Conservation (phyloP, 164 flowering plant genomes). For the Santalum album region DNA sequence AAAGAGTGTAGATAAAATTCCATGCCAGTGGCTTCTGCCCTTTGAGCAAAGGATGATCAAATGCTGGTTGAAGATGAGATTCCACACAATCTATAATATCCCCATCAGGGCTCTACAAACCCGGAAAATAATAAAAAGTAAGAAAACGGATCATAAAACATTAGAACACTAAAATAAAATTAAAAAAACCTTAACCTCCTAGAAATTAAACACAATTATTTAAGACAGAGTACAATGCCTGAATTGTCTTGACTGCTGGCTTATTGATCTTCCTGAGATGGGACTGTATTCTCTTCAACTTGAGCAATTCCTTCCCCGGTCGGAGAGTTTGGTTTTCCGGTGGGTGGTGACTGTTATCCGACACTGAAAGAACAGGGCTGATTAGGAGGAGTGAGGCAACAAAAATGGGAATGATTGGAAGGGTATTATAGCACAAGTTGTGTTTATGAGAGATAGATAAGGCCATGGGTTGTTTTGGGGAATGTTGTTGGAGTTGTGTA, state of each 20-base stretch:
- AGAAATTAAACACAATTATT: slow-evolving; percentile 6
- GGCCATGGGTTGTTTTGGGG: slow-evolving; percentile 26
- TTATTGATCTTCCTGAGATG: slow-evolving; percentile 52
- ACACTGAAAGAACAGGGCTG: slow-evolving; percentile 16
- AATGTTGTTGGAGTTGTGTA: slow-evolving; percentile 11
- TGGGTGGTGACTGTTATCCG: slow-evolving; percentile 7
- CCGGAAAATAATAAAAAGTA: not conserved
- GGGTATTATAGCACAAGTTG: too few species aligned
- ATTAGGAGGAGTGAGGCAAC: slow-evolving; percentile 26
- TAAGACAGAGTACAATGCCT: slow-evolving; percentile 21
- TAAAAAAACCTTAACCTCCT: not conserved
- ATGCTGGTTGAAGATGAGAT: slow-evolving; percentile 90
- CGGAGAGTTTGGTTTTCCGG: slow-evolving; percentile 31
- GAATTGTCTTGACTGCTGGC: slow-evolving; percentile 57
- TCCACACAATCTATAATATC: slow-evolving; percentile 85
- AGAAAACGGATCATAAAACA: slow-evolving; percentile 11
- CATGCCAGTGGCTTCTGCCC: slow-evolving; percentile 79
- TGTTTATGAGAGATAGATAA: slow-evolving; percentile 11
- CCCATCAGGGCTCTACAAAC: slow-evolving; percentile 88
- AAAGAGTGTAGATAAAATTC: not conserved
- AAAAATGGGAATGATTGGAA: slow-evolving; percentile 20
- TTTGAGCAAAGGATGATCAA: slow-evolving; percentile 85
- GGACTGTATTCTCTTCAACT: slow-evolving; percentile 27
- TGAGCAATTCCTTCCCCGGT: slow-evolving; percentile 27
- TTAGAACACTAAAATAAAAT: too few species aligned